Percentiles rank a stretch among this genome's conserved stretches.
phyloP scores from a whole-genome alignment of 2,329 filamentous ascomycete species.

The Cercospora sojina region DNA sequence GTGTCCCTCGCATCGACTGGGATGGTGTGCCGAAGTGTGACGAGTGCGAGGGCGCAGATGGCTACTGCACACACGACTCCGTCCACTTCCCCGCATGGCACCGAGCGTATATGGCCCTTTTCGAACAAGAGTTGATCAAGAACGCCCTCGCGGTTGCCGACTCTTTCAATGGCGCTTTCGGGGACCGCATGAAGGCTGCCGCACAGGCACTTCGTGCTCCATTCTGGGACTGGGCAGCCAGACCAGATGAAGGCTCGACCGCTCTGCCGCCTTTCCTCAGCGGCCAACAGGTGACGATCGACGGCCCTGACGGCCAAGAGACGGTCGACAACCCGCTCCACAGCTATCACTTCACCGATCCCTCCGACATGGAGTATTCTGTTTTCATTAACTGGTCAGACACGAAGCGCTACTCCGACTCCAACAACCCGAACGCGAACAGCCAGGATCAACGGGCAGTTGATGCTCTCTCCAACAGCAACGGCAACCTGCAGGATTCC shows the following conservation, averaged over 20 bases:
- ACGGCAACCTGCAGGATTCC: slow-evolving; percentile 34
- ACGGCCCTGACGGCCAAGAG: slow-evolving; percentile 29
- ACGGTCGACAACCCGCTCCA: slow-evolving; percentile 35
- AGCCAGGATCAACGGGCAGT: slow-evolving; percentile 24
- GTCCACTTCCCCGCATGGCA: slow-evolving; percentile 39
- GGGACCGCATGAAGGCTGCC: slow-evolving; percentile 30
- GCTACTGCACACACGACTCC: slow-evolving; percentile 40
- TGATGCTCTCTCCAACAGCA: slow-evolving; percentile 33
- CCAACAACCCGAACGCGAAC: slow-evolving; percentile 25
- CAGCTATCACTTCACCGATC: slow-evolving; percentile 28
- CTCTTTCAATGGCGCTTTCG: slow-evolving; percentile 26
- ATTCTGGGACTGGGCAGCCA: slow-evolving; percentile 35
- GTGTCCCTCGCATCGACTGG: slow-evolving; percentile 35
- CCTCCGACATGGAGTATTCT: slow-evolving; percentile 31
- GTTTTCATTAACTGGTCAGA: slow-evolving; percentile 35
- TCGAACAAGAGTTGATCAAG: slow-evolving; percentile 37
- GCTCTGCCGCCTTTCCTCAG: slow-evolving; percentile 30
- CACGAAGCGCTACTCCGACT: slow-evolving; percentile 36
- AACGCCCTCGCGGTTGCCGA: slow-evolving; percentile 33
- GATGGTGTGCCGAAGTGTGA: slow-evolving; percentile 34
- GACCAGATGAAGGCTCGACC: slow-evolving; percentile 23
- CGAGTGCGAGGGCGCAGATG: slow-evolving; percentile 31
- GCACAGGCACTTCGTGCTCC: slow-evolving; percentile 30
- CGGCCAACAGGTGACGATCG: slow-evolving; percentile 29
- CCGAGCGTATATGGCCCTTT: slow-evolving; percentile 37